Base-by-base conservation (phyloP, 495 filamentous ascomycete species). In the Pyrenopolyporus hunteri region DNA sequence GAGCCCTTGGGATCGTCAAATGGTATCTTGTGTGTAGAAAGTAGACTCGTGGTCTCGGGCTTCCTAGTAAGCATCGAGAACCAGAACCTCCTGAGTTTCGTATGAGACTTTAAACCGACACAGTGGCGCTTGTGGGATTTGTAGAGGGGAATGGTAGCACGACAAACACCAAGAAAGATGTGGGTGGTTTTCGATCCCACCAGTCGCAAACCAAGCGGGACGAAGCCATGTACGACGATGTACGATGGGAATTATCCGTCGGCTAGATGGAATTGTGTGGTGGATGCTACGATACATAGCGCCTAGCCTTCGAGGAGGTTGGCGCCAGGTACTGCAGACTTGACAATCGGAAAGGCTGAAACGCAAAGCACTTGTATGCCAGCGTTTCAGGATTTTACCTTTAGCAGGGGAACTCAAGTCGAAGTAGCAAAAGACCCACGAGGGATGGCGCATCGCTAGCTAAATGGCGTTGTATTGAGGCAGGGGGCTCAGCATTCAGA, bases 361-460 rank as follows among this genome's bases (percentile, higher is more conserved):
- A 66, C 63, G n/a, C 46, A 52, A 53, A 45, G 40, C 63, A 61
- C 46, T 60, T 52, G 33, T 17, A 39, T 66, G 51, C 63, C 57
- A 66, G 45, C 49, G 63, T 66, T 66, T 66, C 63, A 66, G 57
- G 60, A 57, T 26, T 57, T 35, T 20, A 50, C n/a, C 32, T 22
- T 28, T 31, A 36, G 40, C 31, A 60, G 47, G 53, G 36, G 49
- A 54, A 26, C 44, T 33, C 33, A 29, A 48, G 46, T 51, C 51
- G 47, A 66, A 66, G 52, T 51, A 45, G 35, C 31, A 23, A 26
- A 46, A 9, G 63, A 48, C 46, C 63, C 63, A 60, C 33, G 57
- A 60, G 40, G 56, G 14, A 65, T 59, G 50, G 46, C 16, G 35
- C 45, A 6, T 29, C 42, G 51, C 51, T 57, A 57, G 56, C 45